A percentile compares a stretch with the other conserved stretches of the same genome.
phyloP scores from a whole-genome alignment of 1,284 basidiomycete genomes.

The Phaffia rhodozyma region DNA sequence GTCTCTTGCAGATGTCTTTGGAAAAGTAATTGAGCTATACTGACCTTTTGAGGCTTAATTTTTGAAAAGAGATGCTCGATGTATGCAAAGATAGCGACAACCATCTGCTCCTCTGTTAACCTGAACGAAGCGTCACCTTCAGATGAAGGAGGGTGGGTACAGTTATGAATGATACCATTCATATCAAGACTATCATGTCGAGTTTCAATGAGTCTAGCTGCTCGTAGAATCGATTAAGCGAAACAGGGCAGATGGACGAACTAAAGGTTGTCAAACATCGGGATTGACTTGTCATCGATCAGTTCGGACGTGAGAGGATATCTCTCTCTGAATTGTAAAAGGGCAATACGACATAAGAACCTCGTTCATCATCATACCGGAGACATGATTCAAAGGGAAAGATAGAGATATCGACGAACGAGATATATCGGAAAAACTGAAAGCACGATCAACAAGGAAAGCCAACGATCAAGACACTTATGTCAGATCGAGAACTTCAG shows the following conservation, averaged over 20 bases:
- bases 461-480: background rate
- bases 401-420: slow-evolving; percentile 20
- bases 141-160: slow-evolving; percentile 42
- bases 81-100: slow-evolving; percentile 91
- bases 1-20: too few relatives aligned
- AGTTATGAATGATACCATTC: slow-evolving; percentile 98
- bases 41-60: slow-evolving; percentile 81
- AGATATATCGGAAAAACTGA: slow-evolving; percentile 47
- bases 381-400: background rate
- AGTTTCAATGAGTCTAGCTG: slow-evolving; percentile 25
- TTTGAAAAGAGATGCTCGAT: slow-evolving; percentile 94
- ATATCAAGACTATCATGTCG: slow-evolving; percentile 65
- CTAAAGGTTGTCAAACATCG: slow-evolving; percentile 39
- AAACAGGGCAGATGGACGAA: slow-evolving; percentile 21
- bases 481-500: too few relatives aligned
- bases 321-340: slow-evolving; percentile 53
- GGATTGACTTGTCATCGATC: slow-evolving; percentile 75
- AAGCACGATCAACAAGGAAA: background rate
- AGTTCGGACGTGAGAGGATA: slow-evolving; percentile 97
- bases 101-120: slow-evolving; percentile 90
- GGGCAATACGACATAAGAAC: background rate
- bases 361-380: background rate
- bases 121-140: slow-evolving; percentile 93
- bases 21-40: background rate
- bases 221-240: slow-evolving; percentile 2